phyloP scores from a whole-genome alignment of 768 basidiomycete species.

The Coprinopsis strossmayeri region DNA sequence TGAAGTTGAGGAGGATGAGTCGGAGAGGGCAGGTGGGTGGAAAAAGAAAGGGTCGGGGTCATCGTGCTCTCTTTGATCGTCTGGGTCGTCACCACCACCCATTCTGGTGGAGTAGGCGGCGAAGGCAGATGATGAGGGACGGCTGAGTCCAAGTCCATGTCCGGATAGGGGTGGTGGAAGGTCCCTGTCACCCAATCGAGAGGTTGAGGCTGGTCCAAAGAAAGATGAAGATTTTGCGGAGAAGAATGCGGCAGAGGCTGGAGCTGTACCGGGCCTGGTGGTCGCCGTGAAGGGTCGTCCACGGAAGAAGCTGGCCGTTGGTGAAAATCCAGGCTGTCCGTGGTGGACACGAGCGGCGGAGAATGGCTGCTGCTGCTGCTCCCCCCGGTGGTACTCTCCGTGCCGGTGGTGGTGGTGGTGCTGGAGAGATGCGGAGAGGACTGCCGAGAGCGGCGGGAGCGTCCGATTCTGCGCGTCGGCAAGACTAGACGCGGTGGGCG shows the following conservation, averaged over 20 bases:
- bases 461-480: constrained; percentile 32
- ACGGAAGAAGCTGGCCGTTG: constrained; percentile 48
- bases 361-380: constrained; percentile 23
- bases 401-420: no score
- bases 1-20: constrained; percentile 7
- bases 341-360: not conserved
- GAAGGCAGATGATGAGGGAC: constrained; percentile 19
- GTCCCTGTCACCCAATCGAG: constrained; percentile 38
- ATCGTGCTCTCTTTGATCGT: constrained; percentile 30
- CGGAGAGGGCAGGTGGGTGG: constrained; percentile 51
- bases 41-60: constrained; percentile 66
- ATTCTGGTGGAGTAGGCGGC: constrained; percentile 2
- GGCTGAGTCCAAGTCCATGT: no score
- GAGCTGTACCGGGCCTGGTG: constrained; percentile 61
- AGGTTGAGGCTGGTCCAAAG: constrained; percentile 32
- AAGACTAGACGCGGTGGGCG: constrained; percentile 44
- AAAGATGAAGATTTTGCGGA: constrained; percentile 30
- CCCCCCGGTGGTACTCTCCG: no score
- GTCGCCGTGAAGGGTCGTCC: constrained; percentile 53
- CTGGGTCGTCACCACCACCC: constrained; percentile 6
- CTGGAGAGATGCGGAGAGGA: constrained; percentile 67
- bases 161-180: constrained; percentile 31
- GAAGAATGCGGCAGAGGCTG: constrained; percentile 61
- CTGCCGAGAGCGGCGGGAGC: constrained; percentile 68
- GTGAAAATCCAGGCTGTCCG: constrained; percentile 41